Base-by-base conservation (phyloP, 371 early-diverging fungal species). In the Mucor racemosus region DNA sequence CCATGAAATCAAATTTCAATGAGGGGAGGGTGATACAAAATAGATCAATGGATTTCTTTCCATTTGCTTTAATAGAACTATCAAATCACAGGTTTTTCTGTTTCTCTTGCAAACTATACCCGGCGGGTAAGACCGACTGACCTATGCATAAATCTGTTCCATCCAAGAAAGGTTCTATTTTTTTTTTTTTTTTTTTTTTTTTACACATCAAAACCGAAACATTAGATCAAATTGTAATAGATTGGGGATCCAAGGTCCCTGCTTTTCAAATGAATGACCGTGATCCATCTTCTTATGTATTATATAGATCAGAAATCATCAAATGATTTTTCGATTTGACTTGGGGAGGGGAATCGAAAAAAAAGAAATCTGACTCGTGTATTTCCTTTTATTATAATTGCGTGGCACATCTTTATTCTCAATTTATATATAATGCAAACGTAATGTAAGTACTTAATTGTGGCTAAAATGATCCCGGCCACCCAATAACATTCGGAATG, bases 381-480 rank as follows among this genome's bases (percentile, higher is more conserved):
- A 33, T 55, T 55, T 48, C 48, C 48, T 48, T 48, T 48, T 48
- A n/a, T n/a, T 48, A n/a, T n/a, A 14, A 58, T 36, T 58, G 39
- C 39, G 39, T 58, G 39, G 21, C 57, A 57, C 38, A 57, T 34
- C 34, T 48, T 48, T 38, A 19, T 8, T 33, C 21, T 44, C 7
- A 35, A 61, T 48, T 36, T 21, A 21, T 26, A n/a, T 62, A 50
- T 39, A 62, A 62, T 62, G 62, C 40, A 62, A 62, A 50, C 54
- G 62, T 62, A 53, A 53, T 53, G 21, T 7, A 31, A 9, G 5
- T 11, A 38, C 11, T 38, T 11, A 38, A 38, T 36, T 48, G 53
- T 65, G 65, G 65, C 65, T 58, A 65, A 65, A 65, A 58, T 58
- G 58, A 48, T 48, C 8, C 65, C 65, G 65, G 35, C 40, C 17